phyloP scores from a whole-genome alignment of 2,329 filamentous ascomycete genomes.

The Pseudogymnoascus sp. region DNA sequence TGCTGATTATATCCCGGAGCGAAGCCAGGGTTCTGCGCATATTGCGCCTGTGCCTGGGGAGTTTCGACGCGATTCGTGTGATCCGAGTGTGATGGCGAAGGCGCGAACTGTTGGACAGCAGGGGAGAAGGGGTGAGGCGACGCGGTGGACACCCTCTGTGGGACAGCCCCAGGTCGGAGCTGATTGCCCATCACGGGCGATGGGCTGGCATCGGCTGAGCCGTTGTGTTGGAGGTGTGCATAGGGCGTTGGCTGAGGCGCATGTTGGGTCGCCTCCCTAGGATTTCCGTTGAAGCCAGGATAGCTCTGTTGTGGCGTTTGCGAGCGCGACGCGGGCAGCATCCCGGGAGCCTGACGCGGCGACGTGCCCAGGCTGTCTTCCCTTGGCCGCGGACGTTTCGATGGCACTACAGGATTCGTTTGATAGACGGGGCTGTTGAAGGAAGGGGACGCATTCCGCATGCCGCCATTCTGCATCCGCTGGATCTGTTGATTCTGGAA shows the following conservation, averaged over 20 bases:
- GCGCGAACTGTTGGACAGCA: conserved; percentile 61
- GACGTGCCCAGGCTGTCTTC: conserved; percentile 82
- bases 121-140: conserved; percentile 89
- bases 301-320: conserved; percentile 79
- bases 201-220: conserved; percentile 76
- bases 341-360: conserved; percentile 65
- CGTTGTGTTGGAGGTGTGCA: conserved; percentile 73
- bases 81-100: conserved; percentile 69
- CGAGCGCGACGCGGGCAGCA: conserved; percentile 74
- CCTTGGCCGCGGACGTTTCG: conserved; percentile 72
- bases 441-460: conserved; percentile 73
- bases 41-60: conserved; percentile 68
- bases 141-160: conserved; percentile 78
- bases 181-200: conserved; percentile 89
- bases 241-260: conserved; percentile 59
- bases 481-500: conserved; percentile 42
- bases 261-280: conserved; percentile 53
- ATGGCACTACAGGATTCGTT: conserved; percentile 78
- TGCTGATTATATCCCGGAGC: conserved; percentile 46
- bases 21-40: conserved; percentile 51
- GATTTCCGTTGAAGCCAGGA: conserved; percentile 58
- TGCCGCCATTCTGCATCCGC: conserved; percentile 71
- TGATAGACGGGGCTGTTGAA: conserved; percentile 74
- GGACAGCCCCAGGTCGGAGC: conserved; percentile 58
- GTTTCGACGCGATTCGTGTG: conserved; percentile 57